Percentiles rank a stretch among this genome's conserved stretches.
These are phyloP conservation scores for Bjerkandera adusta DNA, from an alignment of 1,284 basidiomycete species.

Conservation along the genomic window DNA sequence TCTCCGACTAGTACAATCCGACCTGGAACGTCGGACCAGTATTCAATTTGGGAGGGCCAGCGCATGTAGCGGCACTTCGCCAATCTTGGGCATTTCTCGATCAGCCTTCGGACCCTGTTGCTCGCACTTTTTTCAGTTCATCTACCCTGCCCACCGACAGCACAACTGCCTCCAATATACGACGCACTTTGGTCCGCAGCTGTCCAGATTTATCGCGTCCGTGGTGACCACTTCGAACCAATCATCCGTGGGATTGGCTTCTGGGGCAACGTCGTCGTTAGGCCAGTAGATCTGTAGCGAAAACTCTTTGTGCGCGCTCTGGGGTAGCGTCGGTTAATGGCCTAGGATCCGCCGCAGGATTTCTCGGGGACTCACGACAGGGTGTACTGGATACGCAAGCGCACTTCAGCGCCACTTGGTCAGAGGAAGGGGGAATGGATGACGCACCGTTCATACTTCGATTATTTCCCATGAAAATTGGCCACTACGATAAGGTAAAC, in stretches of 20 bases:
- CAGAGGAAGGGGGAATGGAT: too few species aligned
- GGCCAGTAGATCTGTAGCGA: slow-evolving; percentile 14
- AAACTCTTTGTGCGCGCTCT: slow-evolving; percentile 14
- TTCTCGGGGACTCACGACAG: slow-evolving; percentile 5
- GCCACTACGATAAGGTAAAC: slow-evolving; percentile 13
- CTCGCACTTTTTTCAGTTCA: slow-evolving; percentile 2
- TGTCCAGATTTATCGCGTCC: slow-evolving; percentile 3
- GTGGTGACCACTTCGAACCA: slow-evolving; percentile 12
- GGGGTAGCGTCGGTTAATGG: not conserved
- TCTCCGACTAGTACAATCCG: slow-evolving; percentile 15
- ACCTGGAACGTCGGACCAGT: slow-evolving; percentile 16
- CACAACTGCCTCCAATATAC: not conserved
- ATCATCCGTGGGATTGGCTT: slow-evolving; percentile 4
- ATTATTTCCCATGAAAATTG: slow-evolving; percentile 16
- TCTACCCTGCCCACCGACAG: not conserved
- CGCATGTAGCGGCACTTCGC: slow-evolving; percentile 10
- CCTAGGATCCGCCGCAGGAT: not conserved
- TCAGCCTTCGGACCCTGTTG: slow-evolving; percentile 9
- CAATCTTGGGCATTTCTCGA: slow-evolving; percentile 7
- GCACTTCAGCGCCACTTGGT: too few species aligned
- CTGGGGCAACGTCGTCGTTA: slow-evolving; percentile 10
- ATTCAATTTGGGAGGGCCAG: slow-evolving; percentile 8
- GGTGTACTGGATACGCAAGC: slow-evolving; percentile 11
- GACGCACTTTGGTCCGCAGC: slow-evolving; percentile 4
- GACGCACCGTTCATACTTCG: slow-evolving; percentile 13